A percentile compares a stretch with the other conserved stretches of the same genome.
phyloP scores from a whole-genome alignment of 2,329 filamentous ascomycete genomes.

The Claviceps humidiphila region DNA sequence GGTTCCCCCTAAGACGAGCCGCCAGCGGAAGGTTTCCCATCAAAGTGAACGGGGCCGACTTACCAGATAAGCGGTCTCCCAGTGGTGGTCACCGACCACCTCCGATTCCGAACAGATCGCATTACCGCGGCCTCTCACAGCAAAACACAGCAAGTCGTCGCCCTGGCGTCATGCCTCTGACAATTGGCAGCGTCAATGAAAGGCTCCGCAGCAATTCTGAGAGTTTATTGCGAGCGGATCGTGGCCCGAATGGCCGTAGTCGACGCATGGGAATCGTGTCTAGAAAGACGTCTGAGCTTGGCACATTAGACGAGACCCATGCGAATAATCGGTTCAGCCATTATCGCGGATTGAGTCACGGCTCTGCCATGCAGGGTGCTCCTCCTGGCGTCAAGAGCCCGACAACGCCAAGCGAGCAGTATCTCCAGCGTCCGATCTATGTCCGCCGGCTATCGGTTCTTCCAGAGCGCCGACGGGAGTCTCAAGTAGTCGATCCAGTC shows the following conservation, averaged over 20 bases:
- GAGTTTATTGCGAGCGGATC: conserved; percentile 39
- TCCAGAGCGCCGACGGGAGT: conserved; percentile 50
- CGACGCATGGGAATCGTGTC: conserved; percentile 53
- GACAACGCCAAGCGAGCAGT: conserved; percentile 45
- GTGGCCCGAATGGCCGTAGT: conserved; percentile 37
- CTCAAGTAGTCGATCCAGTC: conserved; percentile 45
- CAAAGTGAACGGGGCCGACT: conserved; percentile 61
- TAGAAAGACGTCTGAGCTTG: conserved; percentile 45
- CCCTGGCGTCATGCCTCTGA: conserved; percentile 58
- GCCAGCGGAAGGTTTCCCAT: conserved; percentile 54
- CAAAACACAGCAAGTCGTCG: conserved; percentile 51
- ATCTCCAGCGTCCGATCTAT: conserved; percentile 46
- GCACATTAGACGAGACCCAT: conserved; percentile 48
- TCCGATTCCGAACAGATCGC: conserved; percentile 62
- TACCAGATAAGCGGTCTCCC: conserved; percentile 55
- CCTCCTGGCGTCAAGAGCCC: conserved; percentile 36
- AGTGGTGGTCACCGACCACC: conserved; percentile 49
- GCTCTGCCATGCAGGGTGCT: conserved; percentile 51
- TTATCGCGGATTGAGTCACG: conserved; percentile 52
- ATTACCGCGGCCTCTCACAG: conserved; percentile 63
- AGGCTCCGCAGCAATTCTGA: conserved; percentile 54
- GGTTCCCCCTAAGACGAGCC: conserved; percentile 49
- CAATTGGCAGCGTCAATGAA: conserved; percentile 57
- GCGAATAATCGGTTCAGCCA: conserved; percentile 54
- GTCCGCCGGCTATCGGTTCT: conserved; percentile 50